Conservation (phyloP, 208 protist genomes). For the Trypanosoma congolense region DNA sequence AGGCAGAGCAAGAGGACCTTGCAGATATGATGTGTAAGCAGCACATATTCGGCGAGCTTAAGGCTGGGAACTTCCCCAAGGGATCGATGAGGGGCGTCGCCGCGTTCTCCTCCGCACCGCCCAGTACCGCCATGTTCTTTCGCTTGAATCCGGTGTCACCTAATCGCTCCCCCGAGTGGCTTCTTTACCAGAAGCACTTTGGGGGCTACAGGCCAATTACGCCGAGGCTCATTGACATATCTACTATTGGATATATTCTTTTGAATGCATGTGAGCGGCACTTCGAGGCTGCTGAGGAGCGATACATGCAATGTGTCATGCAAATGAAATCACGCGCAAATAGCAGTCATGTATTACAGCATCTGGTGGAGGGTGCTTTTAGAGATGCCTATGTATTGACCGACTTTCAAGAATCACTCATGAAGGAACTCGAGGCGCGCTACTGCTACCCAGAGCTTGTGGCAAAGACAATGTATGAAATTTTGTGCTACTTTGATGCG, state of each 20-base stretch:
- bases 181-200: constrained; percentile 73
- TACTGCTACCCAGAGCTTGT: constrained; percentile 86
- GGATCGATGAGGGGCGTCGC: constrained; percentile 19
- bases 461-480: constrained; percentile 83
- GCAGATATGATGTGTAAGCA: constrained; percentile 34
- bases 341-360: constrained; percentile 59
- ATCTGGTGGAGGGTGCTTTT: constrained; percentile 76
- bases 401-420: constrained; percentile 82
- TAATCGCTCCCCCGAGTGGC: constrained; percentile 82
- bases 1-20: constrained; percentile 11
- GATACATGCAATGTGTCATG: constrained; percentile 58
- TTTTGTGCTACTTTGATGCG: constrained; percentile 86
- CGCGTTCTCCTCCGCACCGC: constrained; percentile 68
- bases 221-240: constrained; percentile 77
- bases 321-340: constrained; percentile 55
- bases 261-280: constrained; percentile 68
- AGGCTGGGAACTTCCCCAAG: constrained; percentile 24
- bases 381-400: constrained; percentile 71
- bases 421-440: constrained; percentile 81
- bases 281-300: constrained; percentile 70
- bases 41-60: constrained; percentile 60
- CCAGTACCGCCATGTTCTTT: constrained; percentile 59
- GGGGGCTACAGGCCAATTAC: constrained; percentile 68
- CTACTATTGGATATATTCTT: constrained; percentile 81
- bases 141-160: constrained; percentile 80